These are phyloP conservation scores for Apophysomyces ossiformis DNA, from an alignment of 371 early-diverging fungal species.

Conservation along the genomic window DNA sequence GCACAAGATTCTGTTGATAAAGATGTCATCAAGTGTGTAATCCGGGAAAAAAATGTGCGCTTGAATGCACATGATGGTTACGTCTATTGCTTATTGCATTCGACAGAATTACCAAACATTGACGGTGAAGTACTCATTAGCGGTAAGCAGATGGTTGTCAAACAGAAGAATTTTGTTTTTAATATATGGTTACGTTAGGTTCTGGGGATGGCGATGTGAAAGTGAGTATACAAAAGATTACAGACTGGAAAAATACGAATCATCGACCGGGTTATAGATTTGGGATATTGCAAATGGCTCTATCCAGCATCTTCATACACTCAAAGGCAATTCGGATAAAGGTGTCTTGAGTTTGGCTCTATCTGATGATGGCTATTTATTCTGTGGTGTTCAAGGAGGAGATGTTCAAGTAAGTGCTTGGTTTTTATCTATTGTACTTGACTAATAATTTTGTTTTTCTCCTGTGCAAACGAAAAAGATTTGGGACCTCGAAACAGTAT, in stretches of 20 bases:
- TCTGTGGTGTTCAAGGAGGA: conserved; percentile 84
- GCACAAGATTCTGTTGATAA: conserved; percentile 31
- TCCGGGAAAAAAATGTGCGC: conserved; percentile 59
- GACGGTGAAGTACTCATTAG: conserved; percentile 68
- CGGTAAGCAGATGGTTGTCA: conserved; percentile 28
- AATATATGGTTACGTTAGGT: conserved; percentile 26
- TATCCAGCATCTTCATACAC: conserved; percentile 45
- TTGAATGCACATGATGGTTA: conserved; percentile 79
- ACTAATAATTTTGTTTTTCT: not conserved
- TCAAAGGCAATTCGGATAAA: conserved; percentile 61
- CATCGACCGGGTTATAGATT: conserved; percentile 38
- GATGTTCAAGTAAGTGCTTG: conserved; percentile 57
- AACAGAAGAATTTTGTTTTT: not conserved
- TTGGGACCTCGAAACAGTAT: conserved; percentile 81
- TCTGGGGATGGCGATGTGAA: conserved; percentile 79
- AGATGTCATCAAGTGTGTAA: conserved; percentile 55
- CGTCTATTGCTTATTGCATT: conserved; percentile 69
- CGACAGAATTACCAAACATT: conserved; percentile 54
- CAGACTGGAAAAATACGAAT: not conserved
- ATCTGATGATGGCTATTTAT: conserved; percentile 71
- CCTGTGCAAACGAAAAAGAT: conserved; percentile 40
- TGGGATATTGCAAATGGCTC: conserved; percentile 56
- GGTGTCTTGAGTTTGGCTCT: conserved; percentile 68
- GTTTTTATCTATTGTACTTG: not conserved
- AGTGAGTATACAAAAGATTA: conserved; percentile 23